Percentiles rank a stretch among this genome's conserved stretches.
These are phyloP conservation scores for Wallemia mellicola DNA, from an alignment of 1,284 basidiomycete species.

Conservation along the genomic window DNA sequence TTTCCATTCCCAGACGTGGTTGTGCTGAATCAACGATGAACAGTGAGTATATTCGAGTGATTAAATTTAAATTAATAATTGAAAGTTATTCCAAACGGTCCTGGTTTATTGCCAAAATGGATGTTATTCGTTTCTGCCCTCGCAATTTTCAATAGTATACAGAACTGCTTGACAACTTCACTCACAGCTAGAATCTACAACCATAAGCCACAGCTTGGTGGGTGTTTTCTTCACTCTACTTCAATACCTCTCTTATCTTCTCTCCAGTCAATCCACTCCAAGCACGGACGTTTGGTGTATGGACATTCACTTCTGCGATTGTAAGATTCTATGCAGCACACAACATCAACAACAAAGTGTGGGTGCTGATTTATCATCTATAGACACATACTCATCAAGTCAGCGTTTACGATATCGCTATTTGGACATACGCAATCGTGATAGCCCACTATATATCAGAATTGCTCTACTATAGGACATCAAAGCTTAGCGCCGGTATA, in stretches of 20 bases:
- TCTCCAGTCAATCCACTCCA: constrained; percentile 44
- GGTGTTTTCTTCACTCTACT: constrained; percentile 5
- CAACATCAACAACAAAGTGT: constrained; percentile 50
- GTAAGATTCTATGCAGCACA: constrained; percentile 62
- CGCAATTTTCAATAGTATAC: constrained; percentile 52
- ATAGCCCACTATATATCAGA: constrained; percentile 70
- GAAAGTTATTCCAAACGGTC: constrained; percentile 5
- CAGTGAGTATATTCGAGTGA: not conserved
- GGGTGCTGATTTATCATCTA: constrained; percentile 16
- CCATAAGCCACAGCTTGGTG: constrained; percentile 22
- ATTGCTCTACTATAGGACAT: constrained; percentile 48
- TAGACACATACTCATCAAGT: not conserved
- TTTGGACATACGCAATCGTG: constrained; percentile 64
- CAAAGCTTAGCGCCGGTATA: constrained; percentile 31
- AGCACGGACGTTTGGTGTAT: constrained; percentile 55
- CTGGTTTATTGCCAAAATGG: constrained; percentile 56
- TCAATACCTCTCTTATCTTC: not conserved
- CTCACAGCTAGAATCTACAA: constrained; percentile 49
- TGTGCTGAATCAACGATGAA: not conserved
- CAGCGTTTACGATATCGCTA: constrained; percentile 67
- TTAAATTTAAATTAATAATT: not conserved
- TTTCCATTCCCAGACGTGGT: not conserved
- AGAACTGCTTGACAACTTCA: constrained; percentile 47
- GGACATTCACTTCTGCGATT: constrained; percentile 56
- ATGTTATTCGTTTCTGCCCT: constrained; percentile 43